Evolutionary conservation across 2,329 filamentous ascomycete genomes (phyloP).

Genomic region (Trichoderma atrobrunneum): DNA sequence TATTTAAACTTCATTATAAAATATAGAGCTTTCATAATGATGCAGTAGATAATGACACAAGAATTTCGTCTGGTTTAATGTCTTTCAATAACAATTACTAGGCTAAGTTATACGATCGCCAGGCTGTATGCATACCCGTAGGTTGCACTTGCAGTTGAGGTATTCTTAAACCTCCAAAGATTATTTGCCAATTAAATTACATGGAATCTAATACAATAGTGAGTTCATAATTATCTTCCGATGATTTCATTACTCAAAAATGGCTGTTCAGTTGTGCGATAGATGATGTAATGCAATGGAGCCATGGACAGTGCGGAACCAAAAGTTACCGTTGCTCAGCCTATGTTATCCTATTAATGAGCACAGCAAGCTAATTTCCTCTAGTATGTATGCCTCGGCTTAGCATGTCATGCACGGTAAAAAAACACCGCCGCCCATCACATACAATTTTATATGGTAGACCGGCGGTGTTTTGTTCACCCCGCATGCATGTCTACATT

Average conservation of each 20-base stretch:
- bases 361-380: neutral
- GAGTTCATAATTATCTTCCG: neutral
- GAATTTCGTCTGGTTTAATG: neutral
- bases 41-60: neutral
- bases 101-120: neutral
- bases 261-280: neutral
- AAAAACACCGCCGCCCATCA: no score
- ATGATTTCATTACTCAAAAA: neutral
- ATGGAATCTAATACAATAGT: neutral
- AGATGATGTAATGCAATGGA: constrained; percentile 9
- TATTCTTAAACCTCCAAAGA: neutral
- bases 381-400: neutral
- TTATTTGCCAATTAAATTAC: neutral
- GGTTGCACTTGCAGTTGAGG: neutral
- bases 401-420: no score
- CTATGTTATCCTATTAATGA: neutral
- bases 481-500: neutral
- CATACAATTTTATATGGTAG: no score
- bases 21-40: neutral
- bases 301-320: neutral
- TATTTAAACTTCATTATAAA: neutral
- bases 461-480: no score
- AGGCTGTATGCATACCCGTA: neutral
- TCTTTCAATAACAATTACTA: neutral
- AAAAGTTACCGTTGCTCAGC: neutral